These are phyloP conservation scores for Phytophthora quininea DNA, from an alignment of 352 stramenopile species.

Conservation along the genomic window DNA sequence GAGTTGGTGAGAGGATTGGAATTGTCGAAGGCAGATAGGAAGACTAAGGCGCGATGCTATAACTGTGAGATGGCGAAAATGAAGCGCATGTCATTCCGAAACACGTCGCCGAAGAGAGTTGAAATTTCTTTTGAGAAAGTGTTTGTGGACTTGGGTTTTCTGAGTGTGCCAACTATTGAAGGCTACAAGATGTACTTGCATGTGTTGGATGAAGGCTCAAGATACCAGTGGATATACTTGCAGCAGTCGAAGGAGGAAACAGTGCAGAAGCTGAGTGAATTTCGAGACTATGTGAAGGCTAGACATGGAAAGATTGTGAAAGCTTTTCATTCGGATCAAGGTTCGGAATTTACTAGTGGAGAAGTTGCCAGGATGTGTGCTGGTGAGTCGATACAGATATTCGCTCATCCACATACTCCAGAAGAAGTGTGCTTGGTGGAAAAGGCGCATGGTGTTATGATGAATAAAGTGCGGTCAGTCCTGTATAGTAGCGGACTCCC, in stretches of 20 bases:
- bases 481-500: constrained; percentile 7
- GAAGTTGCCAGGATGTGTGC: not conserved
- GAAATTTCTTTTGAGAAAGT: constrained; percentile 10
- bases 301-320: not conserved
- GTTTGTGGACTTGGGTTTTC: constrained; percentile 14
- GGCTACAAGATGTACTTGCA: constrained; percentile 13
- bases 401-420: constrained; percentile 12
- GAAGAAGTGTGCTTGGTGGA: constrained; percentile 7
- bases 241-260: constrained; percentile 22
- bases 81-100: constrained; percentile 18
- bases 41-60: constrained; percentile 3
- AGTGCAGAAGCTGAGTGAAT: not conserved
- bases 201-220: constrained; percentile 13
- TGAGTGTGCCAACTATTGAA: not conserved
- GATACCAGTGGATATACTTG: constrained; percentile 15
- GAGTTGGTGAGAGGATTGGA: constrained; percentile 3
- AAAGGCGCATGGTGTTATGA: not conserved
- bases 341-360: constrained; percentile 3
- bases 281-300: not conserved
- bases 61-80: constrained; percentile 22
- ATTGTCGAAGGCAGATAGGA: not conserved
- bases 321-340: constrained; percentile 17
- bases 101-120: not conserved
- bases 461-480: constrained; percentile 6
- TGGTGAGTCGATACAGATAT: constrained; percentile 11